Evolutionary conservation across 257 asterid species (phyloP), one percentile per base, ranked within the genome.

Genomic region (Penstemon barbatus): DNA sequence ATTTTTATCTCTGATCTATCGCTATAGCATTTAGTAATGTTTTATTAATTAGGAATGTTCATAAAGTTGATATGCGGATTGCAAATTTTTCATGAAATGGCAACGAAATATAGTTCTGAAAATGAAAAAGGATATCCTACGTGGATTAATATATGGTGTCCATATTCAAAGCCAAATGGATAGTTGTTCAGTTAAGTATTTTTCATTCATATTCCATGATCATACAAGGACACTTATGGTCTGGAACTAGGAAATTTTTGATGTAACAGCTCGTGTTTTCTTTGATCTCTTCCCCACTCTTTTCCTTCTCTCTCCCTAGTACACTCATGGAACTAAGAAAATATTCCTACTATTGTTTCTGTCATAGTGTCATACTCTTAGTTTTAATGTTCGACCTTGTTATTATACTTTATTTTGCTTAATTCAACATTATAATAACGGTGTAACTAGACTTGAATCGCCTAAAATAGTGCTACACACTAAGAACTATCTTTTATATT

Each of bases 31-130:
- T 33, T 41, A 12, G 19, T 41, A n/a, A 56, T 49, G 59, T 57
- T 18, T 50, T 25, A 25, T 25, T 25, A 25, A 25, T 25, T 1
- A 42, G 61, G 37, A 74, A 54, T 52, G 38, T 61, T 25, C 33
- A 2, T 25, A 25, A 25, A 25, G 33, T 25, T 25, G 33, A 25
- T 25, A 43, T 37, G 8, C 43, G 61, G 70, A 61, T 64, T 11
- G 33, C 4, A 39, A 37, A 42, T 55, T 42, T 6, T 4, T 54
- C 54, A 51, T 52, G 10, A 44, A 12, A 44, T 15, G 45, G 50
- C 46, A 45, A 25, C 58, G 60, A 50, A 61, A 9, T 69, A 49
- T 42, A 41, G 43, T 51, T 55, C 63, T 52, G 42, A 50, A 70
- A 39, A 42, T 8, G 53, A 12, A 52, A 37, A 53, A 13, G 18